These are phyloP conservation scores for Grifola frondosa DNA, from an alignment of 1,284 basidiomycete genomes.

Conservation along the genomic window DNA sequence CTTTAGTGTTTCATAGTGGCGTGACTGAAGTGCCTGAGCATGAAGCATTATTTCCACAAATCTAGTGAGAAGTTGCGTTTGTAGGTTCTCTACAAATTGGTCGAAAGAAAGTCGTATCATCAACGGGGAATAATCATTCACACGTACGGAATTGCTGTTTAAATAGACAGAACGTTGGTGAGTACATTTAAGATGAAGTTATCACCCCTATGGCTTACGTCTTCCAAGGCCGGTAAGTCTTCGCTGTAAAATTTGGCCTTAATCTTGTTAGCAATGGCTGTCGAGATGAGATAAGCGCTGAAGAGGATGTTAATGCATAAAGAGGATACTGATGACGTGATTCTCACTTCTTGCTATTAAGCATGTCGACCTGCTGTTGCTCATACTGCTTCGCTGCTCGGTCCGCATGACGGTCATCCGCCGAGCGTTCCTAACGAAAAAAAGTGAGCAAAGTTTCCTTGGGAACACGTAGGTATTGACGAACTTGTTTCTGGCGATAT, in stretches of 20 bases:
- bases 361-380: slow-evolving; percentile 73
- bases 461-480: slow-evolving; percentile 7
- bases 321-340: slow-evolving; percentile 1
- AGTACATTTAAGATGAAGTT: too few relatives aligned
- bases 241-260: slow-evolving; percentile 70
- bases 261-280: slow-evolving; percentile 61
- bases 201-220: slow-evolving; percentile 67
- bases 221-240: slow-evolving; percentile 66
- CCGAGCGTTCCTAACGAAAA: slow-evolving; percentile 53
- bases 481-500: slow-evolving; percentile 75
- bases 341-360: slow-evolving; percentile 75
- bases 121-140: background rate
- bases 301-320: slow-evolving; percentile 1
- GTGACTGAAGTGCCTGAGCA: slow-evolving; percentile 55
- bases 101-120: slow-evolving; percentile 7
- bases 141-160: slow-evolving; percentile 69
- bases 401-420: slow-evolving; percentile 75
- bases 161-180: slow-evolving; percentile 11
- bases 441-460: background rate
- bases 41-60: slow-evolving; percentile 54
- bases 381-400: slow-evolving; percentile 71
- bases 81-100: slow-evolving; percentile 54
- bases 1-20: slow-evolving; percentile 59
- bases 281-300: slow-evolving; percentile 73
- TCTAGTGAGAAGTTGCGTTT: slow-evolving; percentile 56